These are phyloP conservation scores for Rhodotorula taiwanensis DNA, from an alignment of 768 basidiomycete species.

Conservation along the genomic window DNA sequence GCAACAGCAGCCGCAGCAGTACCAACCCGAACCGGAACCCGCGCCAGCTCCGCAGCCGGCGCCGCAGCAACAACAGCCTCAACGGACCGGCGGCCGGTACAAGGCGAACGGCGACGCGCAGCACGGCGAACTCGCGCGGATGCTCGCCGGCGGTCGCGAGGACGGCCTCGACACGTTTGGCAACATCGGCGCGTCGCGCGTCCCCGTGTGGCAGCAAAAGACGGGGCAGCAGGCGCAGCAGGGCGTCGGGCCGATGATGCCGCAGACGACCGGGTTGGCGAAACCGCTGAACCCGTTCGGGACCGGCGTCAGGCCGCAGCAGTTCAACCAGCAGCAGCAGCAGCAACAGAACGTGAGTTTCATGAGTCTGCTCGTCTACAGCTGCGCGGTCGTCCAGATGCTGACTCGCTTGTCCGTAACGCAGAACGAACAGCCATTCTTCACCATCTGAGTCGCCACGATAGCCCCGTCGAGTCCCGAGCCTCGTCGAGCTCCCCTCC, in stretches of 20 bases:
- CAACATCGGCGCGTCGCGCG: constrained; percentile 61
- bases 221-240: constrained; percentile 23
- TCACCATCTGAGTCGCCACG: constrained; percentile 9
- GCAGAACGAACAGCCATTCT: constrained; percentile 26
- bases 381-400: background rate
- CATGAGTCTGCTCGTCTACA: background rate
- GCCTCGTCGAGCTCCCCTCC: background rate
- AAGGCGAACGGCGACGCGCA: constrained; percentile 55
- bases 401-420: background rate
- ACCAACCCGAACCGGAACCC: constrained; percentile 40
- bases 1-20: constrained; percentile 34
- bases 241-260: constrained; percentile 7
- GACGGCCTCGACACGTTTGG: constrained; percentile 91
- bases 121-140: constrained; percentile 63
- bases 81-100: constrained; percentile 12
- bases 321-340: constrained; percentile 30
- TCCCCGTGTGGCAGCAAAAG: constrained; percentile 34
- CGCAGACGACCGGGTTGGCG: constrained; percentile 23
- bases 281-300: constrained; percentile 32
- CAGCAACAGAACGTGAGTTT: constrained; percentile 24
- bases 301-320: constrained; percentile 10
- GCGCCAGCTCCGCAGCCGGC: constrained; percentile 45
- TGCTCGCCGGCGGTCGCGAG: constrained; percentile 73
- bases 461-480: background rate
- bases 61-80: constrained; percentile 24